Percentiles rank a stretch among this genome's conserved stretches.
Evolutionary conservation across 768 basidiomycete species (phyloP).

Genomic region (Rhizopogon vinicolor): DNA sequence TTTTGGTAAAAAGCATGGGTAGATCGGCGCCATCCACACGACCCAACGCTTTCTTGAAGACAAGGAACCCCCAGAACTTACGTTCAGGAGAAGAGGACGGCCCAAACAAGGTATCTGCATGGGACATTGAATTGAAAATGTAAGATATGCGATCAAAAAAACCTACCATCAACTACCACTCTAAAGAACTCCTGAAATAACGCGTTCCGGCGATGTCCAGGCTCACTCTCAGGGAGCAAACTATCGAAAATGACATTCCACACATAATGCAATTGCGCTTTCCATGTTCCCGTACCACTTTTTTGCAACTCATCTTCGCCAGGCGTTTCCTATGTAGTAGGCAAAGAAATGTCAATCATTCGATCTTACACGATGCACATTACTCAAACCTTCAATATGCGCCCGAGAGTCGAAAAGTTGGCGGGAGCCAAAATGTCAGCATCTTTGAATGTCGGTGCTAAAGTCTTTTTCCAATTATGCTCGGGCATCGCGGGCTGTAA

Average conservation of each 20-base stretch:
- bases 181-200: conserved; percentile 90
- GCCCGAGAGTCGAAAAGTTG: conserved; percentile 73
- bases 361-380: background rate
- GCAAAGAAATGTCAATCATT: conserved; percentile 6
- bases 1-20: conserved; percentile 88
- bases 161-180: conserved; percentile 84
- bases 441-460: conserved; percentile 76
- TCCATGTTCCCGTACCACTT: conserved; percentile 63
- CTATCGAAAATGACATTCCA: conserved; percentile 83
- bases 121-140: background rate
- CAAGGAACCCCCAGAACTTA: conserved; percentile 95
- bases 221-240: conserved; percentile 51
- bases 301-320: conserved; percentile 49
- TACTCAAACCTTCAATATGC: conserved; percentile 70
- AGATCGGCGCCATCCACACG: conserved; percentile 61
- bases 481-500: conserved; percentile 59
- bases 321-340: conserved; percentile 45
- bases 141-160: background rate
- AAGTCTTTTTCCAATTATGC: conserved; percentile 59
- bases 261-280: conserved; percentile 86
- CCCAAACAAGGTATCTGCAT: conserved; percentile 80
- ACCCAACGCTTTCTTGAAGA: conserved; percentile 76
- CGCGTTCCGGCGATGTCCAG: conserved; percentile 35
- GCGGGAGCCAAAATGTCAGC: conserved; percentile 58
- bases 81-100: conserved; percentile 79